phyloP scores from a whole-genome alignment of 257 asterid genomes.

The Fraxinus anomala region DNA sequence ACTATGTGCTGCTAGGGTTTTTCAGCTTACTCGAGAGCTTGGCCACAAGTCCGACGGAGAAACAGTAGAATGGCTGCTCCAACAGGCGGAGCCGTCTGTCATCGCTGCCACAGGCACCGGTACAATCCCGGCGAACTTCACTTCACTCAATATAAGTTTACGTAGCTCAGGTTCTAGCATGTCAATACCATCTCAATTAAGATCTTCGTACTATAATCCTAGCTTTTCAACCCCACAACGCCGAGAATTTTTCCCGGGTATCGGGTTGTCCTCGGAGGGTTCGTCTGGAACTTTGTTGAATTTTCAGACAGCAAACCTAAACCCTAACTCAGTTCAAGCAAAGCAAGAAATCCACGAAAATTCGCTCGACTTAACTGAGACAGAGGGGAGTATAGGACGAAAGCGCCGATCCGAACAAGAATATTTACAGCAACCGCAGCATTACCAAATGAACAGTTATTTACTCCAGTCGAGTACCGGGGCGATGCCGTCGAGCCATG shows the following conservation, averaged over 20 bases:
- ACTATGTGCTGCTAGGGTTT: conserved; percentile 95
- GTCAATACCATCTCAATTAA: conserved; percentile 89
- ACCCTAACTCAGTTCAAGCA: conserved; percentile 53
- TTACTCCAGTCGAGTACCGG: conserved; percentile 71
- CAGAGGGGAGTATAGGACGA: conserved; percentile 55
- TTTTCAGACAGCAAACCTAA: conserved; percentile 54
- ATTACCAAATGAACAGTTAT: conserved; percentile 72
- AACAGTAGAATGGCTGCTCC: conserved; percentile 87
- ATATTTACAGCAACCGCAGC: conserved; percentile 38
- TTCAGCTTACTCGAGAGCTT: conserved; percentile 86
- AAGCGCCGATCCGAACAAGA: conserved; percentile 69
- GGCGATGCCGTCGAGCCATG: conserved; percentile 68
- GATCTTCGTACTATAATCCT: conserved; percentile 70
- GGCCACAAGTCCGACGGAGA: conserved; percentile 96
- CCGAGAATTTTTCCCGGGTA: conserved; percentile 54
- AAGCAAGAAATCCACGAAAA: conserved; percentile 64
- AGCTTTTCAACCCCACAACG: conserved; percentile 57
- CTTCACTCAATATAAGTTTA: conserved; percentile 76
- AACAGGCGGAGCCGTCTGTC: conserved; percentile 91
- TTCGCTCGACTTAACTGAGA: conserved; percentile 47
- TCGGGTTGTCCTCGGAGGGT: conserved; percentile 60
- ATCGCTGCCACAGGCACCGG: conserved; percentile 98
- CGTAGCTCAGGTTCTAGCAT: conserved; percentile 91
- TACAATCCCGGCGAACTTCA: conserved; percentile 92
- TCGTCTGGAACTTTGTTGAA: conserved; percentile 60